Conservation (phyloP, 2,329 filamentous ascomycete species). For the Neopestalotiopsis sp. region DNA sequence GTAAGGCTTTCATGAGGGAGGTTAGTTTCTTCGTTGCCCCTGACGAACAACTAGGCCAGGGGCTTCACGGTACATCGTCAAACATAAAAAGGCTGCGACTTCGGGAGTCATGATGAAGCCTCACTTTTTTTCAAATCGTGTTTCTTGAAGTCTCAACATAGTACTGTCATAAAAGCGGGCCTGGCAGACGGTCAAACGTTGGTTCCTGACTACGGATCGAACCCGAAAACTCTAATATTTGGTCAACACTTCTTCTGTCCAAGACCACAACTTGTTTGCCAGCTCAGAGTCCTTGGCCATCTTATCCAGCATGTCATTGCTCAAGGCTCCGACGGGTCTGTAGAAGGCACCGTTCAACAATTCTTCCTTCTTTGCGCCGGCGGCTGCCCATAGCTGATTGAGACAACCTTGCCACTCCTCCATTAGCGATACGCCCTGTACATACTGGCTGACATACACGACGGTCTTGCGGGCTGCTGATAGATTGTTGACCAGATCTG, state of each 20-base stretch:
- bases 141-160: neutral
- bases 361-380: slow-evolving; percentile 31
- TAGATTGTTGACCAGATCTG: slow-evolving; percentile 29
- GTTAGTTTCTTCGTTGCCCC: neutral
- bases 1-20: neutral
- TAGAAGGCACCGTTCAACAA: slow-evolving; percentile 39
- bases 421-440: slow-evolving; percentile 26
- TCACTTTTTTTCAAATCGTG: neutral
- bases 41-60: neutral
- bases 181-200: neutral
- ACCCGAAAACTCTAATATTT: slow-evolving; percentile 17
- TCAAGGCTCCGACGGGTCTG: slow-evolving; percentile 35
- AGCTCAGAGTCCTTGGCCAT: slow-evolving; percentile 34
- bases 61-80: neutral
- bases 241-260: slow-evolving; percentile 39
- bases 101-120: neutral
- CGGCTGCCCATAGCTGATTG: slow-evolving; percentile 44
- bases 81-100: neutral
- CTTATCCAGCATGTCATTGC: slow-evolving; percentile 33
- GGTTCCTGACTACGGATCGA: neutral
- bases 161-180: neutral
- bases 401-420: slow-evolving; percentile 39
- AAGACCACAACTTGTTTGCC: slow-evolving; percentile 41
- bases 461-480: slow-evolving; percentile 33
- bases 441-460: slow-evolving; percentile 42